A percentile compares a stretch with the other conserved stretches of the same genome.
Evolutionary conservation across 139 green algal genomes (phyloP).

Genomic region (Volvox reticuliferus): DNA sequence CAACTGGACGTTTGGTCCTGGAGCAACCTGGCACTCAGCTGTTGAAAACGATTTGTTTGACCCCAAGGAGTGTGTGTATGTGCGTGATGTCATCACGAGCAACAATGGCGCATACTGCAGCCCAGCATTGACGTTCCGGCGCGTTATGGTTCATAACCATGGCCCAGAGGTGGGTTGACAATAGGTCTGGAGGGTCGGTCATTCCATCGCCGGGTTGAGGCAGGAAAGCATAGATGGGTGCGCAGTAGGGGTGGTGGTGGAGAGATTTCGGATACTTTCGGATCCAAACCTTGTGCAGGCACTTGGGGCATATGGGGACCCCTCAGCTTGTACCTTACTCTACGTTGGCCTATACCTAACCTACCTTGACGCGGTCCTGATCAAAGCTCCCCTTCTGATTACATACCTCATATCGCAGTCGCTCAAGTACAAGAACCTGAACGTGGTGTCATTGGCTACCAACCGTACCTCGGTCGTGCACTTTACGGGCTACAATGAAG

Average conservation of each 20-base stretch:
- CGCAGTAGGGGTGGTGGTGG: no score
- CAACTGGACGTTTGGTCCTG: neutral
- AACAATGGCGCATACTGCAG: slow-evolving; percentile 54
- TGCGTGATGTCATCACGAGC: neutral
- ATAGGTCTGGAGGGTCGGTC: no score
- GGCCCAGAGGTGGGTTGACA: slow-evolving; percentile 9
- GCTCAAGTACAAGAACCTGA: slow-evolving; percentile 39
- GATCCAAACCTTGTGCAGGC: no score
- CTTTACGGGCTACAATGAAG: slow-evolving; percentile 63
- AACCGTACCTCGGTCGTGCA: slow-evolving; percentile 48
- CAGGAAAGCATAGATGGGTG: no score
- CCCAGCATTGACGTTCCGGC: slow-evolving; percentile 49
- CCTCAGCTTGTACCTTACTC: no score
- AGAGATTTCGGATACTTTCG: no score
- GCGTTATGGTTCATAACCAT: slow-evolving; percentile 63
- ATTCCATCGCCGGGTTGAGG: no score
- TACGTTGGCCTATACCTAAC: no score
- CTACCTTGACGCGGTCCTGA: no score
- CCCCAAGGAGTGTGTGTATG: slow-evolving; percentile 40
- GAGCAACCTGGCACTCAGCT: slow-evolving; percentile 33
- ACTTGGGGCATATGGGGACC: no score
- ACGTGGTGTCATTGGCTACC: neutral
- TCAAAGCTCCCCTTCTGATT: no score
- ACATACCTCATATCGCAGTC: neutral
- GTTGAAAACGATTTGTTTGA: slow-evolving; percentile 40